Evolutionary conservation across 192 early-diverging fungal genomes (phyloP).

Genomic region (Entomortierella lignicola): DNA sequence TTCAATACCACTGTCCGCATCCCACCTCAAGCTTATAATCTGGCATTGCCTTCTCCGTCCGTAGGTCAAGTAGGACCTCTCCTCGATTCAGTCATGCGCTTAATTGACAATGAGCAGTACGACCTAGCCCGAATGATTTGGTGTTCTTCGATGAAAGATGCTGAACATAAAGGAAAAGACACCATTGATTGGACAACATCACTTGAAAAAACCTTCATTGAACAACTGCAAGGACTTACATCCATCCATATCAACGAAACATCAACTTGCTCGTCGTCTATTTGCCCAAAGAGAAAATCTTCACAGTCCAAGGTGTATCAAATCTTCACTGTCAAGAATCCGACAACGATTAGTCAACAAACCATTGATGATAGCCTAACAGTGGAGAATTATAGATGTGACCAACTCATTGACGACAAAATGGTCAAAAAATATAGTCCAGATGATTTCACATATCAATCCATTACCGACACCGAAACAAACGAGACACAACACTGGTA

Average conservation of each 20-base stretch:
- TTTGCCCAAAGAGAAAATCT: neutral
- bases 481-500: neutral
- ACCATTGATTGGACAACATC: neutral
- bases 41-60: too few relatives aligned
- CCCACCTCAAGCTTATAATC: neutral
- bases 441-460: neutral
- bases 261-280: neutral
- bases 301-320: neutral
- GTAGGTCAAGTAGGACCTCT: neutral
- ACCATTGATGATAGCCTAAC: neutral
- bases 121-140: neutral
- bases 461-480: neutral
- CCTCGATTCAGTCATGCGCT: neutral
- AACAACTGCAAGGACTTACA: neutral
- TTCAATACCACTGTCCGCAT: slow-evolving; percentile 1
- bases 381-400: neutral
- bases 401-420: neutral
- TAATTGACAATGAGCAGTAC: neutral
- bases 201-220: neutral
- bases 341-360: slow-evolving; percentile 4
- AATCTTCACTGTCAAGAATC: neutral
- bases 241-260: neutral
- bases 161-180: neutral
- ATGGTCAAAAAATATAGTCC: neutral
- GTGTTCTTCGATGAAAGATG: neutral